Base-by-base conservation (phyloP, 2,329 filamentous ascomycete genomes). In the Stemphylium vesicarium region DNA sequence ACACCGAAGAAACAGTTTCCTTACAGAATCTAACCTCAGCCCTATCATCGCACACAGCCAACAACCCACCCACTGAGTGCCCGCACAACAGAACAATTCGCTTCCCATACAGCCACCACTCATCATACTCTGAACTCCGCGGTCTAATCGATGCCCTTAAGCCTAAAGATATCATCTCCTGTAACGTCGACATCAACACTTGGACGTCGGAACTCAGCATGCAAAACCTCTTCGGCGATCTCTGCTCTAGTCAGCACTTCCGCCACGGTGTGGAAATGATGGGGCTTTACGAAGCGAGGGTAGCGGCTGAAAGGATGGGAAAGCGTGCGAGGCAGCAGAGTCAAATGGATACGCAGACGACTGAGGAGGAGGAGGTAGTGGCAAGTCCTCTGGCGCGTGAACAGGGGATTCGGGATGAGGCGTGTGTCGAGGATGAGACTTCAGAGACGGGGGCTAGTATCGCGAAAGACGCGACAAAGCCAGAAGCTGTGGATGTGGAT, bases 91-190 rank as follows among this genome's bases (percentile, higher is more conserved):
- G 46, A 32, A 63, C 66, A 0, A 76, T 77, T 20, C 81, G 78
- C 16, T 97, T 96, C 62, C 91, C 93, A 0, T 97, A 93, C 69
- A 94, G 94, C 0, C 85, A 94, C 1, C 94, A 98, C 73, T 96
- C 94, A 0, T 96, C 91, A 0, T 94, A 95, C 56, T 78, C 81
- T 0, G 94, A 97, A 71, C 82, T 96, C 2, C 89, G 91, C 59
- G 77, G 86, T 48, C 77, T 97, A 0, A 80, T 96, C 1, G 71
- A 79, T 3, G 79, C 81, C 0, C 90, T 97, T 64, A 83, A 78
- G 24, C 92, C 92, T 0, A 85, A 78, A 40, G 92, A 97, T 64
- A 80, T 97, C 2, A 90, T 89, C 79, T 92, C 93, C 0, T 96
- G 92, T 68, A 96, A 92, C 0, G 76, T 81, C 2, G 82, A 91